Conservation (phyloP, 352 stramenopile species). For the Thraustotheca clavata region DNA sequence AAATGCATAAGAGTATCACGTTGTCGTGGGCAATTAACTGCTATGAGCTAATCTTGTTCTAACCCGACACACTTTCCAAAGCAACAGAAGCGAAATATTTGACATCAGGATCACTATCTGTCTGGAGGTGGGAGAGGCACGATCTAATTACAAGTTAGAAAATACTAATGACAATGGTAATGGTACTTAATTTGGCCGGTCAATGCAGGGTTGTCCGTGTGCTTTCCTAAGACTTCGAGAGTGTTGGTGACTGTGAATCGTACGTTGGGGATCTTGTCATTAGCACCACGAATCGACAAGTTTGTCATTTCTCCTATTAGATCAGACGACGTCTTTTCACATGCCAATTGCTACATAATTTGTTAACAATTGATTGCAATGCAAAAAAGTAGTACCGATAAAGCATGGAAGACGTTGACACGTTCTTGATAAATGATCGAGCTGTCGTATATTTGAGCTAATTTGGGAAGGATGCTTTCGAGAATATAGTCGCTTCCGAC, state of each 20-base stretch:
- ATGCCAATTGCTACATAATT: slow-evolving; percentile 38
- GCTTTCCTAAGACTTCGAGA: slow-evolving; percentile 76
- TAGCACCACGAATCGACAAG: slow-evolving; percentile 58
- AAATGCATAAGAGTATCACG: background rate
- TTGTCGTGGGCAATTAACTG: background rate
- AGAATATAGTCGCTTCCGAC: slow-evolving; percentile 77
- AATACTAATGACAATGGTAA: background rate
- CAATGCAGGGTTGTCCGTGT: slow-evolving; percentile 55
- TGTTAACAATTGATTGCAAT: background rate
- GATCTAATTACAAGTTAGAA: slow-evolving; percentile 29
- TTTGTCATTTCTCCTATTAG: slow-evolving; percentile 50
- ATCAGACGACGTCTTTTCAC: slow-evolving; percentile 63
- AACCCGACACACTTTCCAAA: slow-evolving; percentile 54
- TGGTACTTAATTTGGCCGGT: slow-evolving; percentile 64
- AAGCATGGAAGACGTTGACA: slow-evolving; percentile 70
- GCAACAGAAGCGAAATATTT: slow-evolving; percentile 83
- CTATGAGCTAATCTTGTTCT: no score
- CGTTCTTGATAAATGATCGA: slow-evolving; percentile 83
- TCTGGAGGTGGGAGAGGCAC: slow-evolving; percentile 64
- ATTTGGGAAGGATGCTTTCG: slow-evolving; percentile 69
- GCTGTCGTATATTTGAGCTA: slow-evolving; percentile 76
- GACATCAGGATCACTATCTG: slow-evolving; percentile 73
- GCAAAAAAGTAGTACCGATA: slow-evolving; percentile 26
- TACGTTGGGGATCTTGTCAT: slow-evolving; percentile 85
- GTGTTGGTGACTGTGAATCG: slow-evolving; percentile 82